Evolutionary conservation across 2,329 filamentous ascomycete species (phyloP), one percentile per base, ranked within the genome.

Genomic region (Elsinoe ampelina): DNA sequence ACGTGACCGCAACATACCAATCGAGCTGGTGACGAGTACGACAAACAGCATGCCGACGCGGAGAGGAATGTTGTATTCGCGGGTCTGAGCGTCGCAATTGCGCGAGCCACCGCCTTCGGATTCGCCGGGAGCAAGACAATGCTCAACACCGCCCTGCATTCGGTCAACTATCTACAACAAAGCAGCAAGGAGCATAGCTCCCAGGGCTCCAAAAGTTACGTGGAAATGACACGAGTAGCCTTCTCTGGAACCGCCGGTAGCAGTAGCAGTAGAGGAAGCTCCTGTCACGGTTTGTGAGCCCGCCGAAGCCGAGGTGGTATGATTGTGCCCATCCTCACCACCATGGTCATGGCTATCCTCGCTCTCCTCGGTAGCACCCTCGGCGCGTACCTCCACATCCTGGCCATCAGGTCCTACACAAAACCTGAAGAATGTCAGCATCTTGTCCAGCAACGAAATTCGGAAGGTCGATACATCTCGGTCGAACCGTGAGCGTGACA

Each of bases 21-120:
- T 75, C 0, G 77, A 76, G 62, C 85, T 87, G 1, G 86, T 87
- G 0, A 74, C 77, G 1, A 90, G 74, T 45, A 90, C 81, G 34
- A 83, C 85, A 64, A 90, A 90, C 17, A 90, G 71, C 0, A 88
- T 78, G 1, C 86, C 87, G 52, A 89, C 76, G 7, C 87, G 80
- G 2, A 90, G 75, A 1, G 76, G 75, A 17, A 89, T 74, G 63
- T 90, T 81, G 71, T 89, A 90, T 32, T 80, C 72, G 52, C 85
- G 72, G 35, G 73, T 39, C 13, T 52, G 48, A 26, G 17, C 30
- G 3, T 68, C 8, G 65, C 68, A 10, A 71, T 71, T 1, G 74
- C 72, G 65, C 83, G 86, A 58, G 20, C 63, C 63, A 20, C 65
- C 62, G 51, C 67, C 66, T 10, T 70, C 72, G 12, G 67, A 73